Percentiles rank a stretch among this genome's conserved stretches.
These are phyloP conservation scores for Vanrija humicola DNA, from an alignment of 1,284 basidiomycete species.

Conservation along the genomic window DNA sequence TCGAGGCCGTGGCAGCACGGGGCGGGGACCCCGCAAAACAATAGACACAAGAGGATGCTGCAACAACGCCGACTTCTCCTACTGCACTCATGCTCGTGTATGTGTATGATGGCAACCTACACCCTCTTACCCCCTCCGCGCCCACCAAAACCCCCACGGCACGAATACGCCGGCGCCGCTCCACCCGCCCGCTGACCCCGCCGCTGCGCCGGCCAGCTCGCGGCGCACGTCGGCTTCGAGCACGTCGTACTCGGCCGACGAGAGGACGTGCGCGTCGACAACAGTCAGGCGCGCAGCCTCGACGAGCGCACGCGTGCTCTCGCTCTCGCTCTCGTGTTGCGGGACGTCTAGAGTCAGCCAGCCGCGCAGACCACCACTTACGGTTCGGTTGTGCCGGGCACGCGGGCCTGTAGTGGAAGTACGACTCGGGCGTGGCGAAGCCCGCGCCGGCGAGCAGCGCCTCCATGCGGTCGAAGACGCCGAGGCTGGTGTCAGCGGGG, in stretches of 20 bases:
- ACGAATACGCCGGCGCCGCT: slow-evolving; percentile 14
- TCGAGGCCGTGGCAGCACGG: no score
- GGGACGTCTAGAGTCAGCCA: slow-evolving; percentile 1
- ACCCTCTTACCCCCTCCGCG: background rate
- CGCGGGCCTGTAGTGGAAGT: slow-evolving; percentile 10
- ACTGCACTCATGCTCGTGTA: no score
- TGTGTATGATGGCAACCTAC: no score
- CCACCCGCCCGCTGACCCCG: slow-evolving; percentile 11
- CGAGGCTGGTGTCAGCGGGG: slow-evolving; percentile 2
- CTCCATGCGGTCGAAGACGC: slow-evolving; percentile 11
- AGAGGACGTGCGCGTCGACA: slow-evolving; percentile 9
- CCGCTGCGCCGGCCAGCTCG: slow-evolving; percentile 12
- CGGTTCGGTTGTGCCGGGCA: slow-evolving; percentile 1
- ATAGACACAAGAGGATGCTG: no score
- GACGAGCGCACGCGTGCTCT: slow-evolving; percentile 6
- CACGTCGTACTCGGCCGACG: slow-evolving; percentile 9
- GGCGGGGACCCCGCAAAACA: no score
- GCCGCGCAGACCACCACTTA: background rate
- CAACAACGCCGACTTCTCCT: no score
- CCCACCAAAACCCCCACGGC: slow-evolving; percentile 26
- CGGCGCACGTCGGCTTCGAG: slow-evolving; percentile 1
- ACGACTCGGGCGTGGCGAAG: slow-evolving; percentile 10
- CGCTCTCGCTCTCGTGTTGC: slow-evolving; percentile 6
- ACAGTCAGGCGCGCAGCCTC: slow-evolving; percentile 11
- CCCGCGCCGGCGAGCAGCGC: slow-evolving; percentile 7